A percentile compares a stretch with the other conserved stretches of the same genome.
These are phyloP conservation scores for Novymonas esmeraldas DNA, from an alignment of 208 protist genomes.

Conservation along the genomic window DNA sequence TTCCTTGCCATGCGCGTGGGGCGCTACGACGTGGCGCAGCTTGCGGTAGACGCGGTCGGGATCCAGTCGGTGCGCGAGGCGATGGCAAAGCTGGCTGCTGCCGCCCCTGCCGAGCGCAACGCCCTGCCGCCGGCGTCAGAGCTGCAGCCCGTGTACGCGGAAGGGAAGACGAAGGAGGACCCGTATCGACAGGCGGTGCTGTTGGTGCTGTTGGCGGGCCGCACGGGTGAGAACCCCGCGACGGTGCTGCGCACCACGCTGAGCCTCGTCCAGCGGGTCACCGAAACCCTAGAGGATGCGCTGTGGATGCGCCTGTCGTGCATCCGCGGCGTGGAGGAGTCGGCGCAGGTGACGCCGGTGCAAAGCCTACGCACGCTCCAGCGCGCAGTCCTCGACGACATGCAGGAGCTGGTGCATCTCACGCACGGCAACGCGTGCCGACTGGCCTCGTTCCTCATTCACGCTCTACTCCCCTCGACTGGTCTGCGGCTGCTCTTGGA, in stretches of 20 bases:
- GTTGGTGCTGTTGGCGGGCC: slow-evolving; percentile 72
- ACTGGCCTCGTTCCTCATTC: slow-evolving; percentile 72
- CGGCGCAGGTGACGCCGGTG: slow-evolving; percentile 38
- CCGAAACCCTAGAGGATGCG: slow-evolving; percentile 67
- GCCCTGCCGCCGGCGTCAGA: slow-evolving; percentile 38
- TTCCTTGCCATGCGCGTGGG: slow-evolving; percentile 80
- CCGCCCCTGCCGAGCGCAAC: slow-evolving; percentile 36
- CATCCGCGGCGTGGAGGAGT: slow-evolving; percentile 41
- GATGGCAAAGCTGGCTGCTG: slow-evolving; percentile 33
- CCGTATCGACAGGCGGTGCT: slow-evolving; percentile 75
- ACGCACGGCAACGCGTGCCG: slow-evolving; percentile 62
- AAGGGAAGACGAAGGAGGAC: slow-evolving; percentile 54
- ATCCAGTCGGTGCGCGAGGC: slow-evolving; percentile 39
- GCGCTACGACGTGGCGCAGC: slow-evolving; percentile 73
- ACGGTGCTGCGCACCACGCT: slow-evolving; percentile 28
- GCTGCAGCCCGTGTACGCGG: slow-evolving; percentile 62
- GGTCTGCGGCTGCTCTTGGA: slow-evolving; percentile 74
- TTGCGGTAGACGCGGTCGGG: slow-evolving; percentile 45
- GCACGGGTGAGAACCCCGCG: slow-evolving; percentile 55
- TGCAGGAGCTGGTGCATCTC: slow-evolving; percentile 61
- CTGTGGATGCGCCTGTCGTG: slow-evolving; percentile 65
- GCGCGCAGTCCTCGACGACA: slow-evolving; percentile 64
- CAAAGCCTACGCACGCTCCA: slow-evolving; percentile 72
- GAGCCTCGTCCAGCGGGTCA: slow-evolving; percentile 42
- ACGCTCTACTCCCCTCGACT: slow-evolving; percentile 71